Percentiles rank a stretch among this genome's conserved stretches.
phyloP scores from a whole-genome alignment of 192 early-diverging fungal genomes.

The Backusella sp. region DNA sequence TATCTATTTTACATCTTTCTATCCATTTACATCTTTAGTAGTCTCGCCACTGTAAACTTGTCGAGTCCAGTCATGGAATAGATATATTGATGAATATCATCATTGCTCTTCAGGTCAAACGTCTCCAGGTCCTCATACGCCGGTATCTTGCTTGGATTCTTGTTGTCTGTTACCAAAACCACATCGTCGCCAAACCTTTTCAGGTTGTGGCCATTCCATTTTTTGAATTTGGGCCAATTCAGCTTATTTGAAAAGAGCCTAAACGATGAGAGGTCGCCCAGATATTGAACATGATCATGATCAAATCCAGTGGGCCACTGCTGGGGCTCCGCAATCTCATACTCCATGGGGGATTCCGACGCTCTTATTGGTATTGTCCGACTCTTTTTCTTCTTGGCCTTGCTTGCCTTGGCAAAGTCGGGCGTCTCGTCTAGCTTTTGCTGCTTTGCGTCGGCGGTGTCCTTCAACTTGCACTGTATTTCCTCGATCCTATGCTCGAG shows the following conservation, averaged over 20 bases:
- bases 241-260: slow-evolving; percentile 26
- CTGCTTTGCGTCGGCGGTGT: not conserved
- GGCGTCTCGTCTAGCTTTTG: not conserved
- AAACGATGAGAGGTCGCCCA: slow-evolving; percentile 23
- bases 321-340: not conserved
- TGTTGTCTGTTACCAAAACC: slow-evolving; percentile 14
- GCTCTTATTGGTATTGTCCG: not conserved
- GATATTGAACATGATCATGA: slow-evolving; percentile 18
- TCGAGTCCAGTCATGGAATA: slow-evolving; percentile 27
- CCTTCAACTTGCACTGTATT: not conserved
- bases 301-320: slow-evolving; percentile 7
- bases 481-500: not conserved
- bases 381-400: not conserved
- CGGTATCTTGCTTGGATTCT: not conserved
- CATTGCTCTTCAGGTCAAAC: not conserved
- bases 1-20: not conserved
- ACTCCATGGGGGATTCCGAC: not conserved
- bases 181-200: slow-evolving; percentile 23
- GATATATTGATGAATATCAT: slow-evolving; percentile 23
- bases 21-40: slow-evolving; percentile 24
- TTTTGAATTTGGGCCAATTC: not conserved
- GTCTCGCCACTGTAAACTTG: slow-evolving; percentile 12
- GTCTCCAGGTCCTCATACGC: slow-evolving; percentile 4
- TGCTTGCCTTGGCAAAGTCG: not conserved
- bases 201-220: not conserved